Base-by-base conservation (phyloP, 2,329 filamentous ascomycete species). In the Cordyceps fumosorosea region DNA sequence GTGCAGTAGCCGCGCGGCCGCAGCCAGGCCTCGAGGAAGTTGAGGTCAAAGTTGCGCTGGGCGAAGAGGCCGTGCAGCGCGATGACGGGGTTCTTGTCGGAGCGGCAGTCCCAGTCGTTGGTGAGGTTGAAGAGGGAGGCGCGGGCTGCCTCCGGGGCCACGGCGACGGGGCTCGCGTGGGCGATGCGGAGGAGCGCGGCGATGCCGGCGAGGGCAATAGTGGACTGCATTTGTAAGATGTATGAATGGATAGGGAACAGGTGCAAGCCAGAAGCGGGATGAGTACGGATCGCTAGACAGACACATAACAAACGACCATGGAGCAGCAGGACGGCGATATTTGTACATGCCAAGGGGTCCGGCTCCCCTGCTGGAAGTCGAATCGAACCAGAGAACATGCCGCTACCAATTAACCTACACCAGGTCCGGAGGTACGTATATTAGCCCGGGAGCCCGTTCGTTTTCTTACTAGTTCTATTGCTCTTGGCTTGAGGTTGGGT, bases 1-100 rank as follows among this genome's bases (percentile, higher is more conserved):
- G 64, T 66, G 65, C 67, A 67, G 63, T 64, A 66, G 29, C 65
- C 66, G 22, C 58, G 45, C 7, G 45, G 29, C 1, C 63, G 56
- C 16, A 66, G 61, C 65, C 65, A 66, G 16, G 26, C 29, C 47
- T 66, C 65, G 26, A 68, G 58, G 24, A 64, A 45, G 62, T 64
- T 64, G 64, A 68, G 63, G 54, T 63, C 66, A 20, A 64, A 47
- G 60, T 65, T 42, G 16, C 57, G 53, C 40, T 56, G 65, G 26
- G 40, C 56, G 16, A 64, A 60, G 8, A 67, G 66, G 12, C 64
- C 66, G 52, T 68, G 67, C 1, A 68, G 60, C 24, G 66, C 55
- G 24, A 68, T 51, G 57, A 68, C 64, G 12, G 67, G 67, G 62
- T 67, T 68, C 6, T 29, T 51, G 48, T 58, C 14, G 34, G 63